Conservation (phyloP, 108 stramenopile genomes). For the Skeletonema marinoi region DNA sequence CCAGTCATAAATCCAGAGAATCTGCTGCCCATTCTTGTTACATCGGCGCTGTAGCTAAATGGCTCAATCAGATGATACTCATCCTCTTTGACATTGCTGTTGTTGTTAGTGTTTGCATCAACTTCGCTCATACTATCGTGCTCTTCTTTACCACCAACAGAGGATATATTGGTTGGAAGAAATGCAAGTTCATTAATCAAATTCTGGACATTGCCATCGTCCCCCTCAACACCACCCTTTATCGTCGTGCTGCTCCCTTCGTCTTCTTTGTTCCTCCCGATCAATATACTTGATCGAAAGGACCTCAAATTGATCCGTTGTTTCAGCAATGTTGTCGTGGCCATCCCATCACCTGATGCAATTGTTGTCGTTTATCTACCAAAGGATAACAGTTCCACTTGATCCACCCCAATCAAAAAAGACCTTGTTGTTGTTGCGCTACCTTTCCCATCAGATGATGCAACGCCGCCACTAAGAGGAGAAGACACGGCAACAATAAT, state of each 20-base stretch:
- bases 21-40: too few relatives aligned
- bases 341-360: background rate
- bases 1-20: too few relatives aligned
- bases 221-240: too few relatives aligned
- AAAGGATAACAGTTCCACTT: conserved; percentile 33
- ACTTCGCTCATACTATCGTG: too few relatives aligned
- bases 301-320: conserved; percentile 24
- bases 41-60: too few relatives aligned
- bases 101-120: too few relatives aligned
- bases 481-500: too few relatives aligned
- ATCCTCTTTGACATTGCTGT: too few relatives aligned
- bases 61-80: too few relatives aligned
- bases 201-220: background rate
- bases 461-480: too few relatives aligned
- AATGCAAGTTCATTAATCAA: background rate
- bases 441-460: too few relatives aligned
- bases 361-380: conserved; percentile 17
- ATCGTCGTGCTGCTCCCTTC: background rate
- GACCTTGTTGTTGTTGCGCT: background rate
- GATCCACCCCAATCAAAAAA: conserved; percentile 18
- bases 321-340: background rate
- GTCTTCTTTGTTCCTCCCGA: background rate
- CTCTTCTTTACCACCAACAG: background rate
- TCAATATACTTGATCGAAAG: conserved; percentile 9
- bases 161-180: background rate